Evolutionary conservation across 2,329 filamentous ascomycete genomes (phyloP).

Genomic region (Fusarium nygamai): DNA sequence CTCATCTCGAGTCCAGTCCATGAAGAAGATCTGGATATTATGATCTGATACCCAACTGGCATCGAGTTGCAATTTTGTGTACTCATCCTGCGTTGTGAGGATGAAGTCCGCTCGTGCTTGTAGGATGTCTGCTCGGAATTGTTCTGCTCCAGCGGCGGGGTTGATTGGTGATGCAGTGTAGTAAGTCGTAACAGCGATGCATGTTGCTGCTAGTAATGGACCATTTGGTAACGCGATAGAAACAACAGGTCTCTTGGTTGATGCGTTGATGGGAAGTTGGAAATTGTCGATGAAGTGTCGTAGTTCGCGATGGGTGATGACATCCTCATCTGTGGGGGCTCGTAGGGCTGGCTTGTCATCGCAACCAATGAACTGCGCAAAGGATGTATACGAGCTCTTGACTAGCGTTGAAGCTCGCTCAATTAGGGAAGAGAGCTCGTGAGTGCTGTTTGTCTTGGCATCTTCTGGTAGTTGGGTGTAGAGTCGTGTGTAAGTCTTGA

Average conservation of each 20-base stretch:
- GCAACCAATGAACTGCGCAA: background rate
- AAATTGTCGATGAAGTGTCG: background rate
- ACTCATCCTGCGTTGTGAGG: constrained; percentile 2
- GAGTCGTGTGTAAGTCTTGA: background rate
- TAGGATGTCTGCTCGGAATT: constrained; percentile 8
- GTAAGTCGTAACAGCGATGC: constrained; percentile 7
- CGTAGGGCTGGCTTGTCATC: background rate
- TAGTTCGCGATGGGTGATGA: background rate
- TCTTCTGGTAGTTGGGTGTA: background rate
- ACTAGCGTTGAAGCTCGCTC: background rate
- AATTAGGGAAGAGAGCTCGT: background rate
- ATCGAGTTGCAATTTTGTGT: background rate
- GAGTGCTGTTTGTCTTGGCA: background rate
- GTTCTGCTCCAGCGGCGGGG: constrained; percentile 3
- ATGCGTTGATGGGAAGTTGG: background rate
- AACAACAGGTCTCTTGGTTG: background rate
- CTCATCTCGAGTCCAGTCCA: background rate
- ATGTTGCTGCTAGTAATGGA: background rate
- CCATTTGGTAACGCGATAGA: background rate
- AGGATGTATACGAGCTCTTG: background rate
- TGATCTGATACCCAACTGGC: background rate
- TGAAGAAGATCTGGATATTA: background rate
- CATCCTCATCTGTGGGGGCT: background rate
- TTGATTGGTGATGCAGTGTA: constrained; percentile 11
- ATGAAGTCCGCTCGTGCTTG: background rate